Conservation (phyloP, 345 rosid genomes). For the Acer campestre region DNA sequence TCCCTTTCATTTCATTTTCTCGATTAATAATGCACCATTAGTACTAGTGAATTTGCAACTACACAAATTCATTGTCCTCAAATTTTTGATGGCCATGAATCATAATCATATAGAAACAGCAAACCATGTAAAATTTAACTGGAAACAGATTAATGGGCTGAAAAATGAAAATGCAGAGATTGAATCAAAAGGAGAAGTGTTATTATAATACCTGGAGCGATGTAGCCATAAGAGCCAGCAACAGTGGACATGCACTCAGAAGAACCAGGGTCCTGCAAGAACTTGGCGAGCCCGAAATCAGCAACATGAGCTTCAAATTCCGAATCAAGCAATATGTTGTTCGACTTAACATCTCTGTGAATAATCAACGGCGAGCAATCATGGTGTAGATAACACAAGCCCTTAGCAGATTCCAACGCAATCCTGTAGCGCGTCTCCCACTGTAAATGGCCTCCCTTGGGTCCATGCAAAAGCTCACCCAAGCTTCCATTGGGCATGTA, state of each 20-base stretch:
- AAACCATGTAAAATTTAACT: no score
- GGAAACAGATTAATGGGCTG: neutral
- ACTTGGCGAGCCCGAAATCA: constrained; percentile 95
- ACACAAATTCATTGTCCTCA: no score
- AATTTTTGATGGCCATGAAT: no score
- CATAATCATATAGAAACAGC: no score
- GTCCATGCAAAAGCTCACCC: constrained; percentile 82
- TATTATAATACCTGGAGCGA: constrained; percentile 70
- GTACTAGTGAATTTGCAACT: no score
- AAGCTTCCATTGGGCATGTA: constrained; percentile 94
- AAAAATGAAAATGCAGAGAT: neutral
- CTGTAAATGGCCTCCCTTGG: constrained; percentile 82
- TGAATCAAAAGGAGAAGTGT: neutral
- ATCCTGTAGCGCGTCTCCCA: constrained; percentile 76
- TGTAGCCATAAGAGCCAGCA: constrained; percentile 95
- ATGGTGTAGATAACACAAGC: constrained; percentile 89
- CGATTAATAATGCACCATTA: no score
- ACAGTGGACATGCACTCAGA: constrained; percentile 91
- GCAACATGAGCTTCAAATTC: constrained; percentile 89
- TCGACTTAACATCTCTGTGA: constrained; percentile 93
- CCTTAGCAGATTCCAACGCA: constrained; percentile 82
- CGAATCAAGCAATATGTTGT: constrained; percentile 79
- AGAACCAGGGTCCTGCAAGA: constrained; percentile 73
- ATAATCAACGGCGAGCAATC: constrained; percentile 90
- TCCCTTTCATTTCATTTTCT: no score